phyloP scores from a whole-genome alignment of 352 stramenopile species.

The Globisporangium recalcitrans region DNA sequence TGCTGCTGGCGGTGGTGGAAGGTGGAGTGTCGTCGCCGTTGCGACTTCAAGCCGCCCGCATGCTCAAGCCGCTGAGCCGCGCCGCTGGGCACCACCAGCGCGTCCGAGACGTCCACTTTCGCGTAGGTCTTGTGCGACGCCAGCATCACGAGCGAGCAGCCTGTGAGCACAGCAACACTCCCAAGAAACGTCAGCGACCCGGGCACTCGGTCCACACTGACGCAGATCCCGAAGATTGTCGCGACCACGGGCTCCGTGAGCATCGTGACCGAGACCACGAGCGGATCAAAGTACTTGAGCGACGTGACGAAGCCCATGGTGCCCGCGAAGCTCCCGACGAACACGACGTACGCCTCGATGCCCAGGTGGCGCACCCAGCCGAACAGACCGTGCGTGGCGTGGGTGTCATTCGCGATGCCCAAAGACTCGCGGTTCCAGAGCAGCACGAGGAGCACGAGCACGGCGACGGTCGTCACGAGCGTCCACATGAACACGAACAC shows the following conservation, averaged over 20 bases:
- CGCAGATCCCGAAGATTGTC: constrained; percentile 35
- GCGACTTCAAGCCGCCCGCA: not conserved
- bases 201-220: constrained; percentile 35
- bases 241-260: constrained; percentile 46
- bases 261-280: constrained; percentile 56
- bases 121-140: constrained; percentile 29
- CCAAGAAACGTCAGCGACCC: constrained; percentile 38
- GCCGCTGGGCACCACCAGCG: constrained; percentile 16
- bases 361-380: constrained; percentile 46
- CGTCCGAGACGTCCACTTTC: constrained; percentile 36
- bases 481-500: constrained; percentile 40
- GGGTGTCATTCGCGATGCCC: constrained; percentile 3
- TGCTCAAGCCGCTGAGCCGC: not conserved
- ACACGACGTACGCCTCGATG: constrained; percentile 44
- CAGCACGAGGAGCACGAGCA: constrained; percentile 31
- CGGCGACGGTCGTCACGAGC: constrained; percentile 27
- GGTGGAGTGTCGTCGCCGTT: constrained; percentile 12
- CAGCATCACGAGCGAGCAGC: constrained; percentile 39
- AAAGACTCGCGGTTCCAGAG: constrained; percentile 14
- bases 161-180: constrained; percentile 27
- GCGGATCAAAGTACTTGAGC: constrained; percentile 55
- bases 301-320: constrained; percentile 57
- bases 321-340: constrained; percentile 35
- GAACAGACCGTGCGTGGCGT: constrained; percentile 23
- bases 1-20: constrained; percentile 9